These are phyloP conservation scores for Nephromyces sp. DNA, from an alignment of 169 alveolate genomes.

Conservation along the genomic window DNA sequence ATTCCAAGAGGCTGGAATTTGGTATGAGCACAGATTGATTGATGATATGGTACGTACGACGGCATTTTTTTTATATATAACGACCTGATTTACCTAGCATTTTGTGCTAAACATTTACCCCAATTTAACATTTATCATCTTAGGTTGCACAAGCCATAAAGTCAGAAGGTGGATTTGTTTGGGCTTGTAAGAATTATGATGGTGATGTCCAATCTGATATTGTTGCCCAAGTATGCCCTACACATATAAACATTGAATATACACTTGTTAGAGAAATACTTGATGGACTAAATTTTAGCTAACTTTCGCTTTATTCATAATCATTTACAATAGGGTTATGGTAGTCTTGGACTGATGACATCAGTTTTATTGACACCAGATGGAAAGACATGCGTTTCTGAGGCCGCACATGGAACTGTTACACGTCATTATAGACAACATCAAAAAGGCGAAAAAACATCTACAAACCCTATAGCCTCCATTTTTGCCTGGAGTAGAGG, in stretches of 20 bases:
- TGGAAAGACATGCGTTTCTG: slow-evolving; percentile 79
- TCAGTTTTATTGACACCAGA: slow-evolving; percentile 85
- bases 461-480: slow-evolving; percentile 89
- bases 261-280: background rate
- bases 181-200: slow-evolving; percentile 97
- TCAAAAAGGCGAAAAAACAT: slow-evolving; percentile 73
- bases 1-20: slow-evolving; percentile 70
- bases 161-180: slow-evolving; percentile 88
- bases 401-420: slow-evolving; percentile 95
- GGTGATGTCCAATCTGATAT: slow-evolving; percentile 92
- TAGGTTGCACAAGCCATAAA: slow-evolving; percentile 77
- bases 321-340: slow-evolving; percentile 56
- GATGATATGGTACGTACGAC: slow-evolving; percentile 85
- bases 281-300: background rate
- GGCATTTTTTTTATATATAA: too few species aligned
- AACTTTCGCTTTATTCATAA: background rate
- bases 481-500: slow-evolving; percentile 93
- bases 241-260: background rate
- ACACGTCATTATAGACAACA: slow-evolving; percentile 82
- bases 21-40: slow-evolving; percentile 86
- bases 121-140: background rate
- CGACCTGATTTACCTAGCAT: too few species aligned
- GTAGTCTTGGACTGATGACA: slow-evolving; percentile 88
- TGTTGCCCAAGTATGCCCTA: slow-evolving; percentile 75
- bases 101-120: background rate